Evolutionary conservation across 805 yeast genomes (phyloP).

Genomic region (Groenewaldozyma tartarivorans): DNA sequence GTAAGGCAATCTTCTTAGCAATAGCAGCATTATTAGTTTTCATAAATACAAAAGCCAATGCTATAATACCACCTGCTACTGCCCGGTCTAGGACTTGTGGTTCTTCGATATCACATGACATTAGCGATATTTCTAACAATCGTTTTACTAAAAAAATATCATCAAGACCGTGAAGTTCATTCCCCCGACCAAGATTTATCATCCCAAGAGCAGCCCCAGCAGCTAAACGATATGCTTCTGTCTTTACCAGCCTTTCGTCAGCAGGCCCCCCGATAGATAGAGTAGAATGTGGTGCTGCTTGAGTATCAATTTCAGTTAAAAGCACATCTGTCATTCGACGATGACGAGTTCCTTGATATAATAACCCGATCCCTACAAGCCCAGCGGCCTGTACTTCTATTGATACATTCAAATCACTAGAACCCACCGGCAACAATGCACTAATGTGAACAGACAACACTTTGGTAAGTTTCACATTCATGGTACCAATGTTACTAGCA

Average conservation of each 20-base stretch:
- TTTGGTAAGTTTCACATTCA: conserved; percentile 80
- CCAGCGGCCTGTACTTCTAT: conserved; percentile 86
- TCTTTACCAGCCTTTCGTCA: conserved; percentile 6
- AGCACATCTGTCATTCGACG: conserved; percentile 78
- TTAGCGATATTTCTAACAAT: conserved; percentile 43
- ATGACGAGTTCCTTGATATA: conserved; percentile 70
- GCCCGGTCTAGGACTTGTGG: conserved; percentile 51
- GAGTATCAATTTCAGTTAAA: conserved; percentile 45
- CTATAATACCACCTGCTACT: conserved; percentile 63
- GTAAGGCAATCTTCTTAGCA: conserved; percentile 54
- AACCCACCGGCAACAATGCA: conserved; percentile 83
- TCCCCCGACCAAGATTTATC: conserved; percentile 71
- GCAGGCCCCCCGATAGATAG: conserved; percentile 1
- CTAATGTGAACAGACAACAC: conserved; percentile 89
- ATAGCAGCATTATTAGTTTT: conserved; percentile 51
- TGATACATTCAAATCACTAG: conserved; percentile 79
- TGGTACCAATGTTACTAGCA: conserved; percentile 72
- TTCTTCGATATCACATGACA: conserved; percentile 53
- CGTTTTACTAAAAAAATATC: conserved; percentile 58
- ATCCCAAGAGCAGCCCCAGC: conserved; percentile 86
- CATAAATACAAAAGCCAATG: conserved; percentile 64
- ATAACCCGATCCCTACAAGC: conserved; percentile 75
- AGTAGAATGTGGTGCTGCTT: background rate
- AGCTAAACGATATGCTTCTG: conserved; percentile 72
- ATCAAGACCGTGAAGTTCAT: conserved; percentile 41